Evolutionary conservation across 192 early-diverging fungal genomes (phyloP), one percentile per base, ranked within the genome.

Genomic region (Phlyctochytrium bullatum): DNA sequence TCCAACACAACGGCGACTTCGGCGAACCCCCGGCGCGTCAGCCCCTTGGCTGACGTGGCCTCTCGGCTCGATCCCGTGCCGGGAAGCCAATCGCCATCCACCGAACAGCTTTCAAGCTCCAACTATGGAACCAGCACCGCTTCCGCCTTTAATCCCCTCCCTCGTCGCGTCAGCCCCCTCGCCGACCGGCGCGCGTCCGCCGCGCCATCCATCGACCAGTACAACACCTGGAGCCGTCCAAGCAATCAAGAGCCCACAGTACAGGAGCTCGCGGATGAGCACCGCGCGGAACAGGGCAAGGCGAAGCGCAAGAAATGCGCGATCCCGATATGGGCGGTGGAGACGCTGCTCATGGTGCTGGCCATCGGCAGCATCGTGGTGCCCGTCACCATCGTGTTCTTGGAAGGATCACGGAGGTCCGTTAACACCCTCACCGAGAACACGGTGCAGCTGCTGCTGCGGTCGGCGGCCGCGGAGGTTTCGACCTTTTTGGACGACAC

Each of bases 321-420:
- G 20, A 20, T 47, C 10, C 40, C 40, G 10, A 47, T 47, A 6
- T 47, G 40, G 54, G 54, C 25, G 4, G 20, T 57, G 27, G 25
- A 20, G 20, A 6, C 27, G 4, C 27, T 57, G 16, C 27, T 57
- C 12, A 57, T 57, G 54, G 25, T 25, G 54, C 12, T 25, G 6
- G 16, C 54, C 27, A 57, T 57, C 27, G 54, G 20, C 27, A 25
- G 14, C 54, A 57, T 57, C 54, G 54, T 57, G 12, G 27, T 57
- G 4, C 54, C 54, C 6, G 6, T 57, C 4, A 28, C 14, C 27
- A 6, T 57, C 14, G 25, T 57, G 12, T 57, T 57, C 14, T 10
- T 28, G 14, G 16, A 25, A 28, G 25, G 6, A 6, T 57, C 54
- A 10, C 10, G 25, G 12, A 28, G 6, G 6, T 57, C 54, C 27